Conservation (phyloP, 257 asterid species). For the Ajuga chamaepitys region DNA sequence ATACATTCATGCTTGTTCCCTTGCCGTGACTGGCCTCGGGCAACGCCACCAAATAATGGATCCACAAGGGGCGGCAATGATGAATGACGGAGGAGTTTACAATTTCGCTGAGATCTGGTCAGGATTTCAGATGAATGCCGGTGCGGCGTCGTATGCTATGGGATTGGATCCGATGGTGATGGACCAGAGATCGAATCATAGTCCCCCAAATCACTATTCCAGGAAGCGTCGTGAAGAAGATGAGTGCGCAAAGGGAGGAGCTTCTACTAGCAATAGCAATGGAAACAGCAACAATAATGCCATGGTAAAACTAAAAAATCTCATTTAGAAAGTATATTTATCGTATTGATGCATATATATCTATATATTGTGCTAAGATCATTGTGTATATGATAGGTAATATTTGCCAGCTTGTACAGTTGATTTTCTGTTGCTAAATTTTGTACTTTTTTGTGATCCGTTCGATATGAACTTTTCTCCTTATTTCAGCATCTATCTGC, state of each 20-base stretch:
- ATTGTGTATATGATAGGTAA: background rate
- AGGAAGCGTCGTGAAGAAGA: slow-evolving; percentile 47
- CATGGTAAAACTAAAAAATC: slow-evolving; percentile 25
- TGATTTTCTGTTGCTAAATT: background rate
- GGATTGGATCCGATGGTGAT: slow-evolving; percentile 41
- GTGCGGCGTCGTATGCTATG: slow-evolving; percentile 33
- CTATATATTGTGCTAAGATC: background rate
- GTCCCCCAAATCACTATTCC: slow-evolving; percentile 26
- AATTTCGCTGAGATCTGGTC: slow-evolving; percentile 63
- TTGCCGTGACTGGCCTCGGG: slow-evolving; percentile 13
- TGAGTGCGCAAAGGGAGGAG: slow-evolving; percentile 30
- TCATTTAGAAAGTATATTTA: background rate
- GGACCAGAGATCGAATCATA: slow-evolving; percentile 39
- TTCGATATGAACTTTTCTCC: background rate
- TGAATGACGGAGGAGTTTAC: slow-evolving; percentile 36
- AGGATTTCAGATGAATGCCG: slow-evolving; percentile 36
- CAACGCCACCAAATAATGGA: slow-evolving; percentile 23
- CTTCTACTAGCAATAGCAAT: slow-evolving; percentile 43
- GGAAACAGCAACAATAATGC: slow-evolving; percentile 22
- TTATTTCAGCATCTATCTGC: background rate
- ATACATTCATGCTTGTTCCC: slow-evolving; percentile 16
- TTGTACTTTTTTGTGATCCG: background rate
- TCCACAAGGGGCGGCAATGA: slow-evolving; percentile 41
- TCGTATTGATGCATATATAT: background rate
- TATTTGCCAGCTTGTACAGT: slow-evolving; percentile 17